A percentile compares a stretch with the other conserved stretches of the same genome.
phyloP scores from a whole-genome alignment of 805 yeast species.

The Yarrowia divulgata region DNA sequence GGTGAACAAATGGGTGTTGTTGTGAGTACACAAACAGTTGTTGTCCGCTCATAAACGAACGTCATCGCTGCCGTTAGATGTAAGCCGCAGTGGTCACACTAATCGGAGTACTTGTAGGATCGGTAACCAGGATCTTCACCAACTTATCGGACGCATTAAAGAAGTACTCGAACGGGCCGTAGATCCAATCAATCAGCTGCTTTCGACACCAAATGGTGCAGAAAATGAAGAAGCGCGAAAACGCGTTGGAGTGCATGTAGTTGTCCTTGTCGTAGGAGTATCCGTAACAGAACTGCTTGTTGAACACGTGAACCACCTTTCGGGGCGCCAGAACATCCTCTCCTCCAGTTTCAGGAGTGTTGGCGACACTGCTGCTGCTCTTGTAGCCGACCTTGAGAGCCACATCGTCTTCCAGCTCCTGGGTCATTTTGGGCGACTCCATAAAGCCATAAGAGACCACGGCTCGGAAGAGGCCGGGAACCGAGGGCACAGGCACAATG shows the following conservation, averaged over 20 bases:
- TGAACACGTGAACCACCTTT: constrained; percentile 33
- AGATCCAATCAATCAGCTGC: constrained; percentile 30
- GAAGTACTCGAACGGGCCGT: constrained; percentile 36
- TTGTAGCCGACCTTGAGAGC: constrained; percentile 25
- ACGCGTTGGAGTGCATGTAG: constrained; percentile 20
- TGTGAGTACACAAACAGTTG: too few species aligned
- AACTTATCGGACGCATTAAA: constrained; percentile 36
- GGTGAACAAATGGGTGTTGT: too few species aligned
- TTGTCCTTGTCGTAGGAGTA: constrained; percentile 32
- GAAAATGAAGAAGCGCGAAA: background rate
- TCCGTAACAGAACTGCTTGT: constrained; percentile 31
- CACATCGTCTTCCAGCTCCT: constrained; percentile 32
- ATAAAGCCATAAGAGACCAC: constrained; percentile 27
- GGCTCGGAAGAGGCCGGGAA: constrained; percentile 29
- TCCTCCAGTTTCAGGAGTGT: background rate
- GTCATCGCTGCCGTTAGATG: too few species aligned
- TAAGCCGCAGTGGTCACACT: constrained; percentile 31
- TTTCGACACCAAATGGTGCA: constrained; percentile 13
- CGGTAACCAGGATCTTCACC: constrained; percentile 13
- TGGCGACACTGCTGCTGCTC: background rate
- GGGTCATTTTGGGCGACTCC: constrained; percentile 30
- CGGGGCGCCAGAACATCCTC: constrained; percentile 5
- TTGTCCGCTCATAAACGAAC: too few species aligned
- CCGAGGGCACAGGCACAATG: constrained; percentile 4
- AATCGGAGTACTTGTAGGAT: constrained; percentile 7